Evolutionary conservation across 768 basidiomycete genomes (phyloP).

Genomic region (Russula emetica): DNA sequence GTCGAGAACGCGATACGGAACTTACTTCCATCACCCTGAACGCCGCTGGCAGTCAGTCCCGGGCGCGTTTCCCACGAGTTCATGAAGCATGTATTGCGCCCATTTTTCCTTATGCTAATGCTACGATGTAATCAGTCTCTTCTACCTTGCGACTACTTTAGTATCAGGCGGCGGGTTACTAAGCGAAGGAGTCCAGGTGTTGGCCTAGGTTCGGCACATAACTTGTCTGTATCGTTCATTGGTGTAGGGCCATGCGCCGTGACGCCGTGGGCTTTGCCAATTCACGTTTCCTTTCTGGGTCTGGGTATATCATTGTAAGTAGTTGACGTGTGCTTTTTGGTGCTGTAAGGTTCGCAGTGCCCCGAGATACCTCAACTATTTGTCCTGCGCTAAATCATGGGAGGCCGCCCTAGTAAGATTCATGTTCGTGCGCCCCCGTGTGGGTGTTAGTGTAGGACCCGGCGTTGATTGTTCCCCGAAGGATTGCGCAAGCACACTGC

Average conservation of each 20-base stretch:
- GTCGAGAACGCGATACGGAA: slow-evolving; percentile 52
- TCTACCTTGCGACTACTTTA: neutral
- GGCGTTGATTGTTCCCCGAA: neutral
- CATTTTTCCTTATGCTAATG: neutral
- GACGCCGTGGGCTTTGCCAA: neutral
- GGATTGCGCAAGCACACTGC: neutral
- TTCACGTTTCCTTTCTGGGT: neutral
- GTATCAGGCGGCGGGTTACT: neutral
- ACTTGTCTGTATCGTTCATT: neutral
- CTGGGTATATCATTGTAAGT: too few relatives aligned
- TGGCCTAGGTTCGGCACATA: neutral
- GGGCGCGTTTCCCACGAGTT: slow-evolving; percentile 47
- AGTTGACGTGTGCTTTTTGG: neutral
- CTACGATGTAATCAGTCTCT: neutral
- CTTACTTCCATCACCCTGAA: slow-evolving; percentile 87
- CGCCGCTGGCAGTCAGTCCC: slow-evolving; percentile 53
- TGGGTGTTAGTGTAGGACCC: neutral
- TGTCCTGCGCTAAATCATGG: neutral
- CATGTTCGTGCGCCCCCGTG: neutral
- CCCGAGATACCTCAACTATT: neutral
- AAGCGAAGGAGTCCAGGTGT: neutral
- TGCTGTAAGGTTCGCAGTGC: neutral
- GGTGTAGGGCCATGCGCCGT: neutral
- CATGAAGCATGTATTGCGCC: neutral
- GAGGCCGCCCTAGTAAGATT: neutral